Conservation (phyloP, 352 stramenopile species). For the Pythium sp. region DNA sequence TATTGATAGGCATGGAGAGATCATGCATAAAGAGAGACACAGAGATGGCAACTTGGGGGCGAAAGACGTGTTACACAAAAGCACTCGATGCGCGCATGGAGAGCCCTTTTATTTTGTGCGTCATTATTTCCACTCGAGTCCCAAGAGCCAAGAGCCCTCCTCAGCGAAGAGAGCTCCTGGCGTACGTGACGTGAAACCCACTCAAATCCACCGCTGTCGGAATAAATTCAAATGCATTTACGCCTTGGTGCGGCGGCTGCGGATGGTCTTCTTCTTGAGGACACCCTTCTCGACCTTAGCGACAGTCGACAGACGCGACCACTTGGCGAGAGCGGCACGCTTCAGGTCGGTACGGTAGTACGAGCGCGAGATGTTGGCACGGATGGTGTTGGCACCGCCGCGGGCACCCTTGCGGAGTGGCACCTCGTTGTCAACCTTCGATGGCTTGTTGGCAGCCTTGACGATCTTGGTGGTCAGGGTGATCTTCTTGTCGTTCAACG, state of each 20-base stretch:
- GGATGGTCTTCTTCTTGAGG: slow-evolving; percentile 80
- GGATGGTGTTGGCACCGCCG: slow-evolving; percentile 82
- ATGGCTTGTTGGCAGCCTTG: slow-evolving; percentile 69
- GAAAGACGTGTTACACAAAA: slow-evolving; percentile 14
- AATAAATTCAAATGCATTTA: slow-evolving; percentile 35
- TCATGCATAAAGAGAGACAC: background rate
- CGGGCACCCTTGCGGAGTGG: slow-evolving; percentile 83
- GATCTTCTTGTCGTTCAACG: slow-evolving; percentile 86
- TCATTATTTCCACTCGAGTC: slow-evolving; percentile 52
- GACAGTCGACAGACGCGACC: slow-evolving; percentile 84
- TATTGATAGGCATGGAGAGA: background rate
- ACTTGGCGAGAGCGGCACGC: slow-evolving; percentile 80
- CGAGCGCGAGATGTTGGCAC: slow-evolving; percentile 86
- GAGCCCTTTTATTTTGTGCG: slow-evolving; percentile 20
- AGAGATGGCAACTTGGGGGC: background rate
- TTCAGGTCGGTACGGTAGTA: slow-evolving; percentile 87
- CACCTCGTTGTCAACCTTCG: slow-evolving; percentile 68
- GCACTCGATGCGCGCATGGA: slow-evolving; percentile 19
- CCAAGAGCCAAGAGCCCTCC: background rate
- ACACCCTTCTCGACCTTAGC: slow-evolving; percentile 89
- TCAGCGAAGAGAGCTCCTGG: background rate
- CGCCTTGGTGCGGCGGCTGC: slow-evolving; percentile 79
- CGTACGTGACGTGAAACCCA: background rate
- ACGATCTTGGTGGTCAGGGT: slow-evolving; percentile 80
- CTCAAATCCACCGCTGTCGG: slow-evolving; percentile 9